phyloP scores from a whole-genome alignment of 2,329 filamentous ascomycete genomes.

The Fusarium continuum region DNA sequence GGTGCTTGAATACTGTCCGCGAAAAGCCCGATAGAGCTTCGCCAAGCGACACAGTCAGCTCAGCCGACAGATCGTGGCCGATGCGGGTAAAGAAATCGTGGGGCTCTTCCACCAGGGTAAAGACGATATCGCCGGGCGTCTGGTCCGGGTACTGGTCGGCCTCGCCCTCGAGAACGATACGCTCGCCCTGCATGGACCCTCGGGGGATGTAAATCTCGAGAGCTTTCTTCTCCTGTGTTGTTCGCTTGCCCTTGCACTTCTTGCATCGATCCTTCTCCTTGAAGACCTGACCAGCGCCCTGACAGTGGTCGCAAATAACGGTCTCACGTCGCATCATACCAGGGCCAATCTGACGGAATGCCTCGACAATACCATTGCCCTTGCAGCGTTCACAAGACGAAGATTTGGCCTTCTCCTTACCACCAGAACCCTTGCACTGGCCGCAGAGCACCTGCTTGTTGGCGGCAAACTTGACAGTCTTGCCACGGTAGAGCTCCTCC shows the following conservation, averaged over 20 bases:
- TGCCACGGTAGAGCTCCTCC: constrained; percentile 97
- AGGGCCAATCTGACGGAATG: constrained; percentile 84
- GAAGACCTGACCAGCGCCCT: constrained; percentile 84
- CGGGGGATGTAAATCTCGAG: constrained; percentile 96
- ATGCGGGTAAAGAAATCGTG: constrained; percentile 85
- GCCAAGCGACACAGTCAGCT: constrained; percentile 80
- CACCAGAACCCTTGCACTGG: constrained; percentile 87
- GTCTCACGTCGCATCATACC: constrained; percentile 85
- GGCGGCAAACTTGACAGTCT: constrained; percentile 95
- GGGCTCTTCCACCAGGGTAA: constrained; percentile 81
- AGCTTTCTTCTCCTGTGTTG: constrained; percentile 88
- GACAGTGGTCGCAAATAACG: constrained; percentile 82
- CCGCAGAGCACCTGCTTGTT: constrained; percentile 93
- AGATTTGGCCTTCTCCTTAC: constrained; percentile 89
- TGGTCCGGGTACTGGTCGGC: constrained; percentile 92
- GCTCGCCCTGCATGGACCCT: constrained; percentile 86
- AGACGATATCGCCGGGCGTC: constrained; percentile 91
- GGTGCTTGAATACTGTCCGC: constrained; percentile 87
- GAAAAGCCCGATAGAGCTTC: constrained; percentile 92
- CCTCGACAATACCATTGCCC: constrained; percentile 79
- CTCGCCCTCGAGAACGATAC: constrained; percentile 90
- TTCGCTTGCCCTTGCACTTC: constrained; percentile 95
- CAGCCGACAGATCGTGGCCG: constrained; percentile 84
- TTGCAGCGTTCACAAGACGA: constrained; percentile 85
- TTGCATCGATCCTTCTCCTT: constrained; percentile 98